Conservation (phyloP, 2,329 filamentous ascomycete genomes). For the Penicillium sp. region DNA sequence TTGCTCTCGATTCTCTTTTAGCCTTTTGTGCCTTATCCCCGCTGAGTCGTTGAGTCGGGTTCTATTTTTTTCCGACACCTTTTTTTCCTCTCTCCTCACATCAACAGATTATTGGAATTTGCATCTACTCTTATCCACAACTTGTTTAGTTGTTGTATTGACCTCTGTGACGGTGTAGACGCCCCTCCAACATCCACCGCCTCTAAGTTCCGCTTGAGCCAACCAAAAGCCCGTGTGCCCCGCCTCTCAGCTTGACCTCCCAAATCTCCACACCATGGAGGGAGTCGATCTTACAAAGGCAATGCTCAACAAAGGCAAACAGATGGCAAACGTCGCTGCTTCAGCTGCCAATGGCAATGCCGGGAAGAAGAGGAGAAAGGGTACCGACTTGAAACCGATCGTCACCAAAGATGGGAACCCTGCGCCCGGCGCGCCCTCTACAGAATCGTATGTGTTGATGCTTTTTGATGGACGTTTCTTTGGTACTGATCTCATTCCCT, state of each 20-base stretch:
- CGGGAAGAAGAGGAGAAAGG: conserved; percentile 66
- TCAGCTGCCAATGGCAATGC: conserved; percentile 54
- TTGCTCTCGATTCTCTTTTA: neutral
- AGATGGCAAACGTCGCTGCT: conserved; percentile 54
- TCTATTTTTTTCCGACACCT: neutral
- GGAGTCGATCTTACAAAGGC: conserved; percentile 63
- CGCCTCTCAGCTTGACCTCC: conserved; percentile 23
- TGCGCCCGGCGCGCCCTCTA: conserved; percentile 23
- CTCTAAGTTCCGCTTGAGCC: conserved; percentile 10
- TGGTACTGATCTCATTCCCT: conserved; percentile 6
- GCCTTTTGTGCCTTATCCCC: neutral
- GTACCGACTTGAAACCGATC: conserved; percentile 63
- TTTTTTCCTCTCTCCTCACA: neutral
- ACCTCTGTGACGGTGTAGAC: neutral
- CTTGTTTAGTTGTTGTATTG: neutral
- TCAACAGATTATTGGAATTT: neutral
- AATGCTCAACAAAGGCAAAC: conserved; percentile 65
- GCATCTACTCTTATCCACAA: neutral
- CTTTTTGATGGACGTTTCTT: conserved; percentile 10
- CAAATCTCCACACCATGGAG: conserved; percentile 54
- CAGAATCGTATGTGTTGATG: conserved; percentile 40
- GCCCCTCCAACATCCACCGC: conserved; percentile 19
- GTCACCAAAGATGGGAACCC: conserved; percentile 60
- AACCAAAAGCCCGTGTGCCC: conserved; percentile 22
- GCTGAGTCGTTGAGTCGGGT: neutral